Percentiles rank a stretch among this genome's conserved stretches.
phyloP scores from a whole-genome alignment of 805 yeast species.

The Jamesozyma piceae region DNA sequence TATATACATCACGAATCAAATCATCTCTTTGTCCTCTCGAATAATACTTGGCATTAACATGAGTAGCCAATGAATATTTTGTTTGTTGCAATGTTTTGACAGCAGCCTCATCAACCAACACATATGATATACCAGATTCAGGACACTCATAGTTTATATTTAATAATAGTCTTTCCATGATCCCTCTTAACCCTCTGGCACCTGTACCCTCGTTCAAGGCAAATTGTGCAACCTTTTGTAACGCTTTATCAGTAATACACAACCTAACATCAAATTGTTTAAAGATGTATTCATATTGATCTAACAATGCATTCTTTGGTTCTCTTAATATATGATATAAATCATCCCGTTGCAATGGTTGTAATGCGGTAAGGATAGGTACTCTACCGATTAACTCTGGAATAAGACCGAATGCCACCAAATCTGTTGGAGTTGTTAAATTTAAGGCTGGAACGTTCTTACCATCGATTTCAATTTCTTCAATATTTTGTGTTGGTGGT shows the following conservation, averaged over 20 bases:
- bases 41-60: conserved; percentile 37
- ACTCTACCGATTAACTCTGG: conserved; percentile 55
- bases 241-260: conserved; percentile 40
- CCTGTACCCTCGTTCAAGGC: conserved; percentile 50
- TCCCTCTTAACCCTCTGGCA: conserved; percentile 49
- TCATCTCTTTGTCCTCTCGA: conserved; percentile 36
- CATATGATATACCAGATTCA: conserved; percentile 44
- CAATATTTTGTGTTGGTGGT: conserved; percentile 24
- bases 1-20: conserved; percentile 34
- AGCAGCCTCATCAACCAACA: conserved; percentile 38
- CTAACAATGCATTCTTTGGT: conserved; percentile 46
- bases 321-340: conserved; percentile 42
- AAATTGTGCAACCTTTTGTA: conserved; percentile 38
- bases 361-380: conserved; percentile 43
- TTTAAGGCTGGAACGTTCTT: conserved; percentile 38
- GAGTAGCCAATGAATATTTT: conserved; percentile 25
- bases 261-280: conserved; percentile 43
- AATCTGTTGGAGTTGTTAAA: conserved; percentile 41
- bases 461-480: conserved; percentile 30
- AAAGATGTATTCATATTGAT: conserved; percentile 47
- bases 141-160: conserved; percentile 52
- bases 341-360: conserved; percentile 38
- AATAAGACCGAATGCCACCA: conserved; percentile 44
- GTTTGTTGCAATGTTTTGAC: conserved; percentile 33
- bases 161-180: conserved; percentile 43